Percentiles rank a stretch among this genome's conserved stretches.
phyloP scores from a whole-genome alignment of 2,329 filamentous ascomycete genomes.

The Neocatenulostroma microsporum region DNA sequence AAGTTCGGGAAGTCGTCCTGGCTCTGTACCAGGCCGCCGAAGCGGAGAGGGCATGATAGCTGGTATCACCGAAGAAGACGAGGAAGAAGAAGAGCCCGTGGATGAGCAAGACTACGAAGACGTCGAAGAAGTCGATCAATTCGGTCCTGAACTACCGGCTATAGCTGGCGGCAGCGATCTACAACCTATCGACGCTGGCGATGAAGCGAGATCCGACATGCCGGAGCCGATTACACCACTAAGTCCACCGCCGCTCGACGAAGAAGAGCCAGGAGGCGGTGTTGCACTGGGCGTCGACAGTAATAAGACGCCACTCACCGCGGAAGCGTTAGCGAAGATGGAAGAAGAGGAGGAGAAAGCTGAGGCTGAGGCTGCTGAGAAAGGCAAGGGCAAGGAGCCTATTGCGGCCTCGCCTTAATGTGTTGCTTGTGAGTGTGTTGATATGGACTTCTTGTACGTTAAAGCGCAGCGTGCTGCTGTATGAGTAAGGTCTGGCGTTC shows the following conservation, averaged over 20 bases:
- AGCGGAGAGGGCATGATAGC: conserved; percentile 72
- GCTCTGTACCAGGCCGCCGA: conserved; percentile 58
- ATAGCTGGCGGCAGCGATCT: not conserved
- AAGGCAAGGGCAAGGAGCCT: no score
- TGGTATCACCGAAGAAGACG: conserved; percentile 27
- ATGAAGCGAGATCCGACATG: not conserved
- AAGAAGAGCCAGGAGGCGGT: not conserved
- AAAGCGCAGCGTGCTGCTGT: no score
- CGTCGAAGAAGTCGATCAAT: conserved; percentile 22
- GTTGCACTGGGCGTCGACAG: conserved; percentile 6
- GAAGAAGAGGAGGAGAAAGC: conserved; percentile 2
- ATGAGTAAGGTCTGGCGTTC: no score
- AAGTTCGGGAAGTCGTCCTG: conserved; percentile 25
- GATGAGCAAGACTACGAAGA: conserved; percentile 10
- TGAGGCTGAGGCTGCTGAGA: not conserved
- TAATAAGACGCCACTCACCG: conserved; percentile 20
- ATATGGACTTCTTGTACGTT: no score
- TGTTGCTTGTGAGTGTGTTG: no score
- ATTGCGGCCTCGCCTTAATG: no score
- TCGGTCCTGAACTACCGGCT: conserved; percentile 23
- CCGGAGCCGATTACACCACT: not conserved
- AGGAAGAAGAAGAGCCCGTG: conserved; percentile 18
- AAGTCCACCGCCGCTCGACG: not conserved
- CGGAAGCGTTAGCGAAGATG: conserved; percentile 26
- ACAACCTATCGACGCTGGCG: not conserved